Base-by-base conservation (phyloP, 305 asterid genomes). In the Salvia sclarea region DNA sequence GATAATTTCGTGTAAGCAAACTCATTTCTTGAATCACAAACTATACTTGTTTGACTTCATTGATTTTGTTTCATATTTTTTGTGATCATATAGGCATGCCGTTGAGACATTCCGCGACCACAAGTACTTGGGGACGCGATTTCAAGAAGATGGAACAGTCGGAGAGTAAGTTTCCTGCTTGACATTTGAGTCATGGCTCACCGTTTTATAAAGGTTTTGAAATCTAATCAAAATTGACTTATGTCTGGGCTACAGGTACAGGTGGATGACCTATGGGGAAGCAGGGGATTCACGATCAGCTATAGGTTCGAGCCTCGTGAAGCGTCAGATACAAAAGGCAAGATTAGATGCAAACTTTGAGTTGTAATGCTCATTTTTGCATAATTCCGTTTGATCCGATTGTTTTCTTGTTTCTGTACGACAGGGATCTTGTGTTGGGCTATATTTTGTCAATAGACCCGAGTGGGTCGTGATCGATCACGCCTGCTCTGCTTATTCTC, bases 401-500 rank as follows among this genome's bases (percentile, higher is more conserved):
- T 50, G 50, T 20, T 28, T 35, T 48, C 72, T 41, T 54, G 68
- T 66, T 30, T 6, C 38, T 69, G 55, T 48, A 31, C 52, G 31
- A 59, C 75, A 85, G 95, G 95, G 92, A 45, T 82, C 83, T 18
- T 74, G 83, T 70, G 76, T 85, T 40, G 92, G 92, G 57, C 70
- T 88, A 25, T 88, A 85, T 75, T 85, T 88, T 16, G 77, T 85
- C 60, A 88, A 88, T 68, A 78, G 88, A 49, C 88, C 95, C 0
- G 92, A 88, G 78, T 84, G 95, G 95, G 60, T 84, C 17, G 64
- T 88, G 53, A 82, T 80, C 57, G 92, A 88, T 61, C 95, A 88
- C 76, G 95, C 95, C 76, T 88, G 95, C 81, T 79, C 88, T 10
- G 87, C 92, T 0, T 88, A 82, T 80, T 85, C 95, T 50, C 80